These are phyloP conservation scores for Paraphaeosphaeria minitans DNA, from an alignment of 2,329 filamentous ascomycete genomes.

Conservation along the genomic window DNA sequence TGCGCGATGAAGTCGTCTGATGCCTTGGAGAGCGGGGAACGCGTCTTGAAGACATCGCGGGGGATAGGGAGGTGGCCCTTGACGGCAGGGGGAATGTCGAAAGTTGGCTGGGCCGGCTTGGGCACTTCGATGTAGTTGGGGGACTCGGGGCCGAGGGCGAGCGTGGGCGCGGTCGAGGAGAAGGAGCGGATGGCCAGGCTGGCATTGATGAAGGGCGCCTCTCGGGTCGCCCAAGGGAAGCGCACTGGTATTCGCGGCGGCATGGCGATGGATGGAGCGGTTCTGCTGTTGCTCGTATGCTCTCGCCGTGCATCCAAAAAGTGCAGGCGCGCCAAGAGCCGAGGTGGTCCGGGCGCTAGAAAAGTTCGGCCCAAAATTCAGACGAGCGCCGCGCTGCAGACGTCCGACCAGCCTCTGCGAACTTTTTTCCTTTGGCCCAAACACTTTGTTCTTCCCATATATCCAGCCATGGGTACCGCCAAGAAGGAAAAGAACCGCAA, in stretches of 20 bases:
- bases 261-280: constrained; percentile 39
- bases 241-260: constrained; percentile 49
- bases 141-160: constrained; percentile 76
- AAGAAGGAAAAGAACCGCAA: constrained; percentile 91
- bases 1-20: constrained; percentile 64
- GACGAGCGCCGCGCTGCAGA: constrained; percentile 17
- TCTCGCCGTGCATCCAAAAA: constrained; percentile 17
- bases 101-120: constrained; percentile 72
- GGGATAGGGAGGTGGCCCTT: constrained; percentile 86
- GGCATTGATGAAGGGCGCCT: constrained; percentile 21
- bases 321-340: constrained; percentile 12
- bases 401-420: constrained; percentile 2
- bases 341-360: constrained; percentile 4
- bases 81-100: constrained; percentile 54
- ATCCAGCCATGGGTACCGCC: constrained; percentile 74
- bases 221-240: constrained; percentile 33
- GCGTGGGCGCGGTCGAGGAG: constrained; percentile 51
- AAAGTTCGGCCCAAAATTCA: constrained; percentile 17
- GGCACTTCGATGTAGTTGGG: constrained; percentile 87
- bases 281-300: constrained; percentile 21
- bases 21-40: constrained; percentile 57
- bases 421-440: constrained; percentile 9
- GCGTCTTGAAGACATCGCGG: constrained; percentile 71
- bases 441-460: constrained; percentile 8
- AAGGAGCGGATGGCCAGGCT: constrained; percentile 43